Percentiles rank a stretch among this genome's conserved stretches.
Evolutionary conservation across 179 eudicot species (phyloP).

Genomic region (Patellifolia procumbens): DNA sequence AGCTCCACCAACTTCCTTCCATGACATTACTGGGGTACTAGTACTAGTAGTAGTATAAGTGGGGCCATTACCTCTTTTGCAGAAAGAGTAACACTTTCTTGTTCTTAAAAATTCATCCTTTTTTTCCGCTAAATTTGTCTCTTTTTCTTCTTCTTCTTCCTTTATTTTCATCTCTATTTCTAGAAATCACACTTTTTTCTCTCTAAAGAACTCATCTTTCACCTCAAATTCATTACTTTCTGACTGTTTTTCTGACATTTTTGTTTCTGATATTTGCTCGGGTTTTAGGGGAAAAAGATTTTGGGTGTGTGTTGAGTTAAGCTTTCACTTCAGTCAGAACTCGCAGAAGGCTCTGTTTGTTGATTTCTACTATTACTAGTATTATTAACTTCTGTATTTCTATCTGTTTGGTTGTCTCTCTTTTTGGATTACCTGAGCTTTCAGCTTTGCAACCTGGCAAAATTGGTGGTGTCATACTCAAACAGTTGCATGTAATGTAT

Average conservation of each 20-base stretch:
- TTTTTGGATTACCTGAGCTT: background rate
- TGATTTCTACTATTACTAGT: background rate
- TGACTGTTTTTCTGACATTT: slow-evolving; percentile 12
- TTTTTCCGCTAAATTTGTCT: slow-evolving; percentile 18
- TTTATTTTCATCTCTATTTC: slow-evolving; percentile 29
- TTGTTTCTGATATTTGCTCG: background rate
- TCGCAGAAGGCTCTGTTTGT: background rate
- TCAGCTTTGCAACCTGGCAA: slow-evolving; percentile 6
- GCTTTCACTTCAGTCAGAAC: slow-evolving; percentile 33
- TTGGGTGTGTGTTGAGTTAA: slow-evolving; percentile 13
- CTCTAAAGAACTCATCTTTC: slow-evolving; percentile 32
- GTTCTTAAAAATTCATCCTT: slow-evolving; percentile 16
- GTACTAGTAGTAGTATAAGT: background rate
- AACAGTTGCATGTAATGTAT: background rate
- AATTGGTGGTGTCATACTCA: background rate
- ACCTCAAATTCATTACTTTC: slow-evolving; percentile 13
- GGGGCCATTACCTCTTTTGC: slow-evolving; percentile 32
- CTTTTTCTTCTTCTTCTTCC: slow-evolving; percentile 2
- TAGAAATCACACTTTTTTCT: slow-evolving; percentile 1
- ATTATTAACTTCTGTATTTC: background rate
- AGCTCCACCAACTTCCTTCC: slow-evolving; percentile 42
- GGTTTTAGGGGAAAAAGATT: slow-evolving; percentile 15
- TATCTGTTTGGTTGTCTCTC: background rate
- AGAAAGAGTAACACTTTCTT: slow-evolving; percentile 4
- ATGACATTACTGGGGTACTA: slow-evolving; percentile 56